Evolutionary conservation across 306 rosid species (phyloP).

Genomic region (Crataegus laevigata): DNA sequence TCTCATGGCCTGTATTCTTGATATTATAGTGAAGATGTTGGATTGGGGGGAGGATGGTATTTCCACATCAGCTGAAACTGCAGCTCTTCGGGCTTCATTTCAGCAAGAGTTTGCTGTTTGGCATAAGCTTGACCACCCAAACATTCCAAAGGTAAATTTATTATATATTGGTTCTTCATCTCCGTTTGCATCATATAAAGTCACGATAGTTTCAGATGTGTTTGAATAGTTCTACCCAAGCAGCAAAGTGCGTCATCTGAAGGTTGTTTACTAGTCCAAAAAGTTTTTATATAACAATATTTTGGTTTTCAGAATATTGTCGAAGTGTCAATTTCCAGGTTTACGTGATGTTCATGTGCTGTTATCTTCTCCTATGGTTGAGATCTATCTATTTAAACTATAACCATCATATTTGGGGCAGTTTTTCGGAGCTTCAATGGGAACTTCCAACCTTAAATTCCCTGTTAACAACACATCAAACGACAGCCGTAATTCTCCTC

Average conservation of each 20-base stretch:
- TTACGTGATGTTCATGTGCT: neutral
- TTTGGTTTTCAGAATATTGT: neutral
- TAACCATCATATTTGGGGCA: constrained; percentile 6
- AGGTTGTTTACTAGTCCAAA: too few relatives aligned
- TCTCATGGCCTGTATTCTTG: constrained; percentile 3
- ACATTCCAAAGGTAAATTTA: constrained; percentile 44
- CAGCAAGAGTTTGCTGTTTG: constrained; percentile 56
- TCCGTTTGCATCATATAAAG: neutral
- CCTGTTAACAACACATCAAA: constrained; percentile 39
- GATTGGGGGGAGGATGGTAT: constrained; percentile 47
- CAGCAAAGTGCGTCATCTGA: too few relatives aligned
- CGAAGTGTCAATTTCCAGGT: neutral
- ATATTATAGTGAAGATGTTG: constrained; percentile 42
- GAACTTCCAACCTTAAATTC: constrained; percentile 67
- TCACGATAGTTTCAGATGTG: neutral
- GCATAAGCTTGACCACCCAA: constrained; percentile 60
- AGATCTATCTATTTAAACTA: neutral
- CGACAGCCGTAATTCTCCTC: constrained; percentile 30
- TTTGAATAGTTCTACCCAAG: too few relatives aligned
- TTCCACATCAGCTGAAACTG: constrained; percentile 38
- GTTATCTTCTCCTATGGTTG: neutral
- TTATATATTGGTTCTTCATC: neutral
- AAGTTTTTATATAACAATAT: neutral
- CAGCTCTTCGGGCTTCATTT: constrained; percentile 38
- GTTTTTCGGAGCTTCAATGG: constrained; percentile 96